A percentile compares a stretch with the other conserved stretches of the same genome.
phyloP scores from a whole-genome alignment of 805 yeast genomes.

The Yarrowia porcina region DNA sequence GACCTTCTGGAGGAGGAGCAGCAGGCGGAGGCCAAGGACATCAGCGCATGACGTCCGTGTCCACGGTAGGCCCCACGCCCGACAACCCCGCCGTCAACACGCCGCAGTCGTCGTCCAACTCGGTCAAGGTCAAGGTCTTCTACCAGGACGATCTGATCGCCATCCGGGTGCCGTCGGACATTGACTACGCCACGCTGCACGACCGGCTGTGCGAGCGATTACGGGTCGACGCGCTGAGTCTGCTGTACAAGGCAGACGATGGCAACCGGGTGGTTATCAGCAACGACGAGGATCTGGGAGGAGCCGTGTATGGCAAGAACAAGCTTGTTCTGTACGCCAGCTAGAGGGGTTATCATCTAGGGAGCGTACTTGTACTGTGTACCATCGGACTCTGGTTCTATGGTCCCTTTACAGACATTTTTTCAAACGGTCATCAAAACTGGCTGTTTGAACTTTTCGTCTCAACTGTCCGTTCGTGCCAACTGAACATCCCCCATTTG shows the following conservation, averaged over 20 bases:
- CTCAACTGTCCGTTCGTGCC: not conserved
- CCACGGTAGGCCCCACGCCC: conserved; percentile 21
- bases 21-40: too few relatives aligned
- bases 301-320: conserved; percentile 34
- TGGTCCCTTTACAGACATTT: not conserved
- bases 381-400: too few relatives aligned
- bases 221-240: conserved; percentile 33
- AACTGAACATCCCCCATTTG: not conserved
- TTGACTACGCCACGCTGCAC: conserved; percentile 36
- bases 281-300: conserved; percentile 35
- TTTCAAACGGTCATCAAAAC: not conserved
- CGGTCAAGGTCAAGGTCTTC: conserved; percentile 41
- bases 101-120: conserved; percentile 26
- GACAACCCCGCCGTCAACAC: conserved; percentile 17
- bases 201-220: conserved; percentile 38
- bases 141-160: conserved; percentile 41
- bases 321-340: conserved; percentile 38
- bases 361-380: too few relatives aligned
- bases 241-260: conserved; percentile 35
- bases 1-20: not conserved
- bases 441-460: not conserved
- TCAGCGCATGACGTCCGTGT: conserved; percentile 2
- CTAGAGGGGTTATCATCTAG: not conserved
- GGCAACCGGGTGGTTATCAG: conserved; percentile 30
- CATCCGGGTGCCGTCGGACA: conserved; percentile 39